Evolutionary conservation across 148 eudicot genomes (phyloP), one percentile per base, ranked within the genome.

Genomic region (Arbutus unedo): DNA sequence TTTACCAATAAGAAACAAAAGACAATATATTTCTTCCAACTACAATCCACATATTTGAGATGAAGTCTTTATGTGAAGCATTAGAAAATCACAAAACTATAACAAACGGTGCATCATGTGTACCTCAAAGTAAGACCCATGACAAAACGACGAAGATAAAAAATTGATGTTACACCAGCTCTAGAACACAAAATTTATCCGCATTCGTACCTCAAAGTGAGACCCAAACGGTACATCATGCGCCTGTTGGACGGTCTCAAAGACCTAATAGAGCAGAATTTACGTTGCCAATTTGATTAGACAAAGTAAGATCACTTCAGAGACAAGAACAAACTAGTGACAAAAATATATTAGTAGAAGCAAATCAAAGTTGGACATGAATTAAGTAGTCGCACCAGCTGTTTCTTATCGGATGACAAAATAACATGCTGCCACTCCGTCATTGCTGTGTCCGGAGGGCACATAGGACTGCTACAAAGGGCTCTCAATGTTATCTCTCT

Each of bases 181-280:
- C 71, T 66, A 4, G 16, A 31, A 66, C 44, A 66, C 71, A 66
- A 60, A 60, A n/a, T 66, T 66, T 41, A 66, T 66, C 70, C 13
- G 25, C 5, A 72, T 31, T 14, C 41, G 70, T 93, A 93, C 98
- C 98, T 96, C 98, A 84, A 96, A 96, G 82, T 88, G 90, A 75
- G 98, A 91, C 47, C 98, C 98, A 86, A 96, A 96, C 55, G 98
- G 98, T 77, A 96, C 98, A 88, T 96, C 98, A 84, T 93, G 98
- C 13, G 91, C 96, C 90, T 94, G 98, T 82, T 93, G 96, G 56
- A 93, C 96, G 78, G 98, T 96, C 90, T 96, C 98, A 89, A 90
- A 91, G 83, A 93, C 95, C 98, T 96, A 79, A 83, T 44, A 19
- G 23, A 80, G 45, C 60, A 73, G 43, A 84, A 76, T 79, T 57